A percentile compares a stretch with the other conserved stretches of the same genome.
phyloP scores from a whole-genome alignment of 2,329 filamentous ascomycete species.

The Phaeosphaeria sp. region DNA sequence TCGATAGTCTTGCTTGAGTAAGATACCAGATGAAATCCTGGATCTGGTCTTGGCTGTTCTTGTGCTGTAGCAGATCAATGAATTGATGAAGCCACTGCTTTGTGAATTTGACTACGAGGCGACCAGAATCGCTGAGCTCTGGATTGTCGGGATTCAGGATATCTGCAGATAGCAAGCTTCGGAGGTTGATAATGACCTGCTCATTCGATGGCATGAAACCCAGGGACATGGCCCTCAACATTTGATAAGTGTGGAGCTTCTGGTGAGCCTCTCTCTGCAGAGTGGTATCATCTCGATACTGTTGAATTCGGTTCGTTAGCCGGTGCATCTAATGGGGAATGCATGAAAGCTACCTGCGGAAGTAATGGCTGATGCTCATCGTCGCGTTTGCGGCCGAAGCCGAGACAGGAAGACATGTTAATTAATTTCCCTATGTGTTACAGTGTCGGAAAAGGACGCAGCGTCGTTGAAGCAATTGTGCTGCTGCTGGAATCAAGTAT shows the following conservation, averaged over 20 bases:
- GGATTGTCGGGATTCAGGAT: conserved; percentile 76
- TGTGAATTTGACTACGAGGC: conserved; percentile 72
- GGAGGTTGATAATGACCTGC: conserved; percentile 79
- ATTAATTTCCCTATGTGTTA: background rate
- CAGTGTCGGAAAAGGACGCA: background rate
- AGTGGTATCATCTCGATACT: conserved; percentile 79
- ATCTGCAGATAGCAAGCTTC: conserved; percentile 78
- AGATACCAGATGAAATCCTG: conserved; percentile 93
- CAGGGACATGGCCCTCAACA: conserved; percentile 78
- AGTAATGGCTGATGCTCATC: conserved; percentile 75
- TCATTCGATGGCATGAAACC: conserved; percentile 94
- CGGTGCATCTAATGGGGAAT: too few species aligned
- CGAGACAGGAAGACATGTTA: conserved; percentile 70
- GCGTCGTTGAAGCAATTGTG: background rate
- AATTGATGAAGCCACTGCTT: conserved; percentile 79
- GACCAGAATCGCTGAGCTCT: conserved; percentile 79
- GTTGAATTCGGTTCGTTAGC: too few species aligned
- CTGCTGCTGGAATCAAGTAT: background rate
- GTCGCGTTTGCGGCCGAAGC: conserved; percentile 58
- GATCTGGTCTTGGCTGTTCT: conserved; percentile 83
- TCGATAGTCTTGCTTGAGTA: conserved; percentile 71
- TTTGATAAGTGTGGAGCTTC: conserved; percentile 93
- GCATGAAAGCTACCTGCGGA: too few species aligned
- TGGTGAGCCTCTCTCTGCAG: conserved; percentile 75
- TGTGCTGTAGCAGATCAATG: conserved; percentile 80